A percentile compares a stretch with the other conserved stretches of the same genome.
Conservation (phyloP, 805 yeast species). For the Cyberlindnera misumaiensis region DNA sequence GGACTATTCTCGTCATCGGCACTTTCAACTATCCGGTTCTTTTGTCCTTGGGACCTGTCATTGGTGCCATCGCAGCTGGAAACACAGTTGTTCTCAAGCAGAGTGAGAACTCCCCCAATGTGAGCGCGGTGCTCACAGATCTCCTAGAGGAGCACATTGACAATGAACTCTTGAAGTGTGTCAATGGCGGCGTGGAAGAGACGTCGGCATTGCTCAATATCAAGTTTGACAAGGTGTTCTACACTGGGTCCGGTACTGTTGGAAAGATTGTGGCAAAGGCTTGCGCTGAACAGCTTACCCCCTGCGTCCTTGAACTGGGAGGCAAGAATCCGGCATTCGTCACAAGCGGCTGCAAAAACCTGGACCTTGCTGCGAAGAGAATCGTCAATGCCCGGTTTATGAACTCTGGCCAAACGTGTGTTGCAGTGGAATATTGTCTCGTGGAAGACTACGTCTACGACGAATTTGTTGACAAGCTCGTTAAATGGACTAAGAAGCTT, state of each 20-base stretch:
- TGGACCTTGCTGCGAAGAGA: slow-evolving; percentile 47
- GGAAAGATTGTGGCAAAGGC: slow-evolving; percentile 71
- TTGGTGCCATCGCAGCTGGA: slow-evolving; percentile 82
- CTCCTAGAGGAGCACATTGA: slow-evolving; percentile 49
- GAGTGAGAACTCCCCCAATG: slow-evolving; percentile 60
- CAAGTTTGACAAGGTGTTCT: slow-evolving; percentile 73
- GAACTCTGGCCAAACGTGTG: slow-evolving; percentile 88
- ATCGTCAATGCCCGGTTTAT: slow-evolving; percentile 70
- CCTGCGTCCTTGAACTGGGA: slow-evolving; percentile 76
- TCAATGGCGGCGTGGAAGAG: slow-evolving; percentile 67
- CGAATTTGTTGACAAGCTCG: slow-evolving; percentile 36
- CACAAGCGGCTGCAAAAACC: slow-evolving; percentile 40
- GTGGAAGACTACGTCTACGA: slow-evolving; percentile 52
- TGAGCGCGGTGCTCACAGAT: slow-evolving; percentile 48
- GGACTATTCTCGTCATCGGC: slow-evolving; percentile 64
- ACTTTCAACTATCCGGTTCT: slow-evolving; percentile 80
- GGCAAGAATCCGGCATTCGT: slow-evolving; percentile 86
- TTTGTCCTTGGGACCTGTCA: slow-evolving; percentile 56
- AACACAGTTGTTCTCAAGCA: slow-evolving; percentile 51
- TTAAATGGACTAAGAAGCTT: slow-evolving; percentile 36
- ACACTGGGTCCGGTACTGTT: slow-evolving; percentile 74
- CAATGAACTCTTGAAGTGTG: slow-evolving; percentile 49
- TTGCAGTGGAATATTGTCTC: slow-evolving; percentile 76
- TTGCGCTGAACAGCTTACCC: slow-evolving; percentile 79
- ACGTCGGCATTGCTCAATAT: slow-evolving; percentile 48